Evolutionary conservation across 371 early-diverging fungal species (phyloP).

Genomic region (Mortierella sp.): DNA sequence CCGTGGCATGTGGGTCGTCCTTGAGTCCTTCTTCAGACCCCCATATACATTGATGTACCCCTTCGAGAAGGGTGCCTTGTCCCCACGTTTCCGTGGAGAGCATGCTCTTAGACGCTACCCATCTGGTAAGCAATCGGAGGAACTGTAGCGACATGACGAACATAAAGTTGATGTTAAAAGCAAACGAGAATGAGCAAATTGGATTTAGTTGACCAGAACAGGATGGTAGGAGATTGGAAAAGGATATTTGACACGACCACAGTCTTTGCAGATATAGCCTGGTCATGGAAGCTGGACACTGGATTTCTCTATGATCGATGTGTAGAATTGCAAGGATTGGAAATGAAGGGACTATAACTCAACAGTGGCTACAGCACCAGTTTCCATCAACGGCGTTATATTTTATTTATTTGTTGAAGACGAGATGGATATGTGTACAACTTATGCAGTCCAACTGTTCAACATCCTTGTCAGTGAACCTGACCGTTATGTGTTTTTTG

Average conservation of each 20-base stretch:
- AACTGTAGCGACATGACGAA: too few species aligned
- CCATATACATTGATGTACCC: constrained; percentile 98
- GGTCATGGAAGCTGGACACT: too few species aligned
- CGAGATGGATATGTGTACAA: neutral
- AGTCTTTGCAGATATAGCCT: too few species aligned
- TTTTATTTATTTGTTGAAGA: too few species aligned
- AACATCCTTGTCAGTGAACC: neutral
- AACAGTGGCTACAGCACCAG: too few species aligned
- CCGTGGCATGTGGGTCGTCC: constrained; percentile 92
- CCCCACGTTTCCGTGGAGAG: constrained; percentile 97
- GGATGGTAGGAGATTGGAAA: neutral
- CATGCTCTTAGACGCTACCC: constrained; percentile 97
- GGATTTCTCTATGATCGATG: too few species aligned
- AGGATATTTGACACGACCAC: too few species aligned
- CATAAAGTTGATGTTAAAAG: too few species aligned
- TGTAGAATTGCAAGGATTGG: too few species aligned
- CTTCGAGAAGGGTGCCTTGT: constrained; percentile 94
- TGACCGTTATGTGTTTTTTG: neutral
- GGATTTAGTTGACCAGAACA: neutral
- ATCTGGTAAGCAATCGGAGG: constrained; percentile 70
- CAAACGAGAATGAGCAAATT: too few species aligned
- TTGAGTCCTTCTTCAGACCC: constrained; percentile 95
- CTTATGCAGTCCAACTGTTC: neutral
- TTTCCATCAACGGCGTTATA: too few species aligned
- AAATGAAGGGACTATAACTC: too few species aligned